Base-by-base conservation (phyloP, 129 eudicot genomes). In the Artemisia argyi region DNA sequence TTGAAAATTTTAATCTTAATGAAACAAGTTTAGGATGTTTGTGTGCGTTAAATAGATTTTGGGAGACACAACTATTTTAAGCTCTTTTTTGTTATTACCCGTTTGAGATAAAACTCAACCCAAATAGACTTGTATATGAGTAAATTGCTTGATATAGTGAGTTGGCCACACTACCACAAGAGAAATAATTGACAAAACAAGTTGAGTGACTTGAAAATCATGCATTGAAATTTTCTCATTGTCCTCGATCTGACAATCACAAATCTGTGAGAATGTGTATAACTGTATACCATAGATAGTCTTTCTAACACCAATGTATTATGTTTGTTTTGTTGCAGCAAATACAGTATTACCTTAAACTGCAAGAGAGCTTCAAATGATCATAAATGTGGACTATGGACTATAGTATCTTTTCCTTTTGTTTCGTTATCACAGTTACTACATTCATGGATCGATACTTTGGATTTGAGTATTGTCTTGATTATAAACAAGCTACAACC, bases 241-340 rank as follows among this genome's bases (percentile, higher is more conserved):
- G 22, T 20, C 1, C 22, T 20, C 1, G 22, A 20, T 20, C 1
- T 20, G 22, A 20, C 22, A 20, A 20, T 0, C 22, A 20, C 22
- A 20, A 20, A 0, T 1, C 22, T 20, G 22, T 20, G 22, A 20
- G 22, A 20, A 20, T 20, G 22, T 20, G 22, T 20, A 20, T 20
- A 20, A 20, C 22, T 20, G 22, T 20, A 20, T 20, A 54, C 5
- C 2, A 11, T 0, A 20, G 39, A 35, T 5, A 15, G 35, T 56
- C 12, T 46, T 16, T 42, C 30, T 61, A 26, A 60, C 44, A 22
- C 39, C 11, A 0, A 0, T 73, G 5, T 52, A 18, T 46, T 61
- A 71, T 48, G 19, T 70, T 30, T 79, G 46, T 72, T 73, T 53
- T 64, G 72, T 32, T 83, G 88, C 89, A 90, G 96, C 96, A 90